Percentiles rank a stretch among this genome's conserved stretches.
Conservation (phyloP, 2,329 filamentous ascomycete species). For the Nigrospora oryzae region DNA sequence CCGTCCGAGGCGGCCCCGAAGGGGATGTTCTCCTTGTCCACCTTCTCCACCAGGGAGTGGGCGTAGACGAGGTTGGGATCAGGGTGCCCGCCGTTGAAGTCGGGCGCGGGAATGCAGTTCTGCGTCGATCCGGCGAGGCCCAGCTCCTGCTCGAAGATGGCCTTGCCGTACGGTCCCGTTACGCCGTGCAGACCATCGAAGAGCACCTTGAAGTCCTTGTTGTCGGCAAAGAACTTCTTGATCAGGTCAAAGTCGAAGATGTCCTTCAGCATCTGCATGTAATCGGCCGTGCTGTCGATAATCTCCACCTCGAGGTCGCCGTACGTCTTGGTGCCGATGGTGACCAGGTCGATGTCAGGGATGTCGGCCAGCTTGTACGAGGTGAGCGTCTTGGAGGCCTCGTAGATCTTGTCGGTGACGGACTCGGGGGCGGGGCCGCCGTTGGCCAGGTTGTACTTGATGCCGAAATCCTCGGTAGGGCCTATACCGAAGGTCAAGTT, state of each 20-base stretch:
- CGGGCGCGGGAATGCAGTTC: slow-evolving; percentile 85
- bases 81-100: slow-evolving; percentile 95
- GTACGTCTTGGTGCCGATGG: slow-evolving; percentile 76
- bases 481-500: slow-evolving; percentile 38
- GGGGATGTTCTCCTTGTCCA: slow-evolving; percentile 84
- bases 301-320: slow-evolving; percentile 88
- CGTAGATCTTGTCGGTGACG: slow-evolving; percentile 97
- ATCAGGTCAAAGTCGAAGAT: slow-evolving; percentile 98
- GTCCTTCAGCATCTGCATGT: slow-evolving; percentile 90
- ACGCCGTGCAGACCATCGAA: slow-evolving; percentile 94
- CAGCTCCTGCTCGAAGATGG: slow-evolving; percentile 91
- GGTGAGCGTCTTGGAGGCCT: slow-evolving; percentile 78
- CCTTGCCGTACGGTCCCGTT: slow-evolving; percentile 88
- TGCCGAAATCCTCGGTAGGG: slow-evolving; percentile 91
- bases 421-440: slow-evolving; percentile 92
- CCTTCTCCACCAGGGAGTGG: slow-evolving; percentile 78
- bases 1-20: slow-evolving; percentile 96
- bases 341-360: slow-evolving; percentile 75
- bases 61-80: slow-evolving; percentile 98
- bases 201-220: slow-evolving; percentile 91
- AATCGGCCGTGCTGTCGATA: slow-evolving; percentile 87
- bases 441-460: slow-evolving; percentile 99
- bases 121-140: slow-evolving; percentile 72
- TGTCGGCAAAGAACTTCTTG: slow-evolving; percentile 80
- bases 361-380: slow-evolving; percentile 90